These are phyloP conservation scores for Leishmania major DNA, from an alignment of 208 protist genomes.

Conservation along the genomic window DNA sequence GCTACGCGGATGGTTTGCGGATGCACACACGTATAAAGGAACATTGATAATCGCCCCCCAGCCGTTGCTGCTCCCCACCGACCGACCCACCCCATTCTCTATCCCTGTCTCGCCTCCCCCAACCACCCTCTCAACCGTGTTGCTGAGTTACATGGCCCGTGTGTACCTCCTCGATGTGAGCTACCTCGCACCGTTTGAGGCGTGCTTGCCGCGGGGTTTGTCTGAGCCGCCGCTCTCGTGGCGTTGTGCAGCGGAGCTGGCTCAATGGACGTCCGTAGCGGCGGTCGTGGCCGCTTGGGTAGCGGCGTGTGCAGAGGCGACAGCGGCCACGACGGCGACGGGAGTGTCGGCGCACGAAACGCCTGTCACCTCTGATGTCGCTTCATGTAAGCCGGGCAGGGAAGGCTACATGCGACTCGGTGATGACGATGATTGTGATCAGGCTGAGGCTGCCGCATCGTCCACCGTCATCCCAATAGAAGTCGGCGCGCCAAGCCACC, in stretches of 20 bases:
- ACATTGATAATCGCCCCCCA: not conserved
- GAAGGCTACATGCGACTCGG: constrained; percentile 2
- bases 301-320: not conserved
- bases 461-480: not conserved
- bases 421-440: not conserved
- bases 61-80: not conserved
- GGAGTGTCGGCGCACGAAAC: not conserved
- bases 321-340: not conserved
- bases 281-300: constrained; percentile 21
- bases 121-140: not conserved
- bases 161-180: constrained; percentile 43
- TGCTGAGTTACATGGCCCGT: constrained; percentile 20
- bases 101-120: not conserved
- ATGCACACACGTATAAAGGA: not conserved
- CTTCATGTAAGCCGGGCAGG: not conserved
- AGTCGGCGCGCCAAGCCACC: not conserved
- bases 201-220: not conserved
- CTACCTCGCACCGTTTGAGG: not conserved
- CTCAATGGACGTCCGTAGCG: constrained; percentile 26
- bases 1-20: not conserved
- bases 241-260: constrained; percentile 36
- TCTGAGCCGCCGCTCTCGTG: constrained; percentile 22
- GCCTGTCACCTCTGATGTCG: not conserved
- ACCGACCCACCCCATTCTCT: not conserved
- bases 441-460: not conserved